phyloP scores from a whole-genome alignment of 108 stramenopile species.

The Chaetoceros muelleri region DNA sequence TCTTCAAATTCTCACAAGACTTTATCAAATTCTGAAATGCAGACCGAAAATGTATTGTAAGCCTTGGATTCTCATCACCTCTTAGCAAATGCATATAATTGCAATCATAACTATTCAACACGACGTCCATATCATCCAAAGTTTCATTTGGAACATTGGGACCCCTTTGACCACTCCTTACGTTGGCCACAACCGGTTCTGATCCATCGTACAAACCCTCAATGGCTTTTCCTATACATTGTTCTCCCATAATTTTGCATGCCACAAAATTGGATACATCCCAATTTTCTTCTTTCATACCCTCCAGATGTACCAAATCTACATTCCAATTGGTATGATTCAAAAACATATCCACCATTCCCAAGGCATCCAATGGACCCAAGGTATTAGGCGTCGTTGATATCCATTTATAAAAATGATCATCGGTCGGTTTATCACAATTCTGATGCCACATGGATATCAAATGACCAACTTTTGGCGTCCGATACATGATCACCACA shows the following conservation, averaged over 20 bases:
- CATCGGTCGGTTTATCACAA: not conserved
- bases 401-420: not conserved
- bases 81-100: not conserved
- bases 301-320: not conserved
- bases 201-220: not conserved
- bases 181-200: not conserved
- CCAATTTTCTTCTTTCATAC: not conserved
- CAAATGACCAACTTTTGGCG: not conserved
- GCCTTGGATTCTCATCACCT: not conserved
- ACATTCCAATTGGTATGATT: not conserved
- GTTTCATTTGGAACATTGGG: not conserved
- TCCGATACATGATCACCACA: not conserved
- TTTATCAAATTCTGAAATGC: not conserved
- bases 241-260: not conserved
- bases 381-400: not conserved
- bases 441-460: not conserved
- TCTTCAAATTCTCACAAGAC: not conserved
- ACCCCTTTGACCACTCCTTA: not conserved
- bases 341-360: not conserved
- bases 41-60: not conserved
- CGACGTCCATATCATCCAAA: not conserved
- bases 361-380: not conserved
- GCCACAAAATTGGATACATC: not conserved
- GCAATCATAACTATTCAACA: not conserved
- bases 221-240: not conserved